A percentile compares a stretch with the other conserved stretches of the same genome.
These are phyloP conservation scores for Daldinia loculata DNA, from an alignment of 495 filamentous ascomycete genomes.

Conservation along the genomic window DNA sequence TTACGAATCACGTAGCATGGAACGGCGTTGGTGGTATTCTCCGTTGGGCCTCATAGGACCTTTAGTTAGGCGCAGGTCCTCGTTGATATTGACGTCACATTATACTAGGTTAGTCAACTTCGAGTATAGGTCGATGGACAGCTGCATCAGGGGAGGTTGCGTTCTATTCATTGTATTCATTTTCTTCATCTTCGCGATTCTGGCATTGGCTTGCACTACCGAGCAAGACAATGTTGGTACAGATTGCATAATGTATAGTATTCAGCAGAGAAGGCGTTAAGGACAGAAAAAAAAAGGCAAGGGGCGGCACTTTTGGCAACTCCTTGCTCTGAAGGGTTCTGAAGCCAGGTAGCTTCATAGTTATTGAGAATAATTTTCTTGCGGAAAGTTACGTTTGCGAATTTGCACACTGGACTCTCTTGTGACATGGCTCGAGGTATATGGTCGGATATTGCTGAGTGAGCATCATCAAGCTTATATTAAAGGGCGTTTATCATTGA, in stretches of 20 bases:
- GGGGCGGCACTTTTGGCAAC: slow-evolving; percentile 8
- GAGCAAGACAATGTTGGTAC: neutral
- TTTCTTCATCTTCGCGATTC: neutral
- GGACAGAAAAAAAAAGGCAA: slow-evolving; percentile 7
- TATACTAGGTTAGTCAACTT: slow-evolving; percentile 2
- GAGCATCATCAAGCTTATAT: neutral
- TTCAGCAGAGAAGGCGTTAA: slow-evolving; percentile 26
- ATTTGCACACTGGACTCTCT: neutral
- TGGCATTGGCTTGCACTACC: neutral
- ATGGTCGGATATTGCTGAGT: neutral
- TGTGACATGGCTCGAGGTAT: neutral
- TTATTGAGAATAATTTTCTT: neutral
- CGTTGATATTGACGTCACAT: neutral
- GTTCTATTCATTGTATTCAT: slow-evolving; percentile 6
- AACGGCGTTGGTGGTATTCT: slow-evolving; percentile 42
- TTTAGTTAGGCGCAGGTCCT: neutral
- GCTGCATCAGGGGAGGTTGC: slow-evolving; percentile 10
- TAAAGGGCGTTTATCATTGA: neutral
- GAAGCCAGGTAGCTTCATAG: neutral
- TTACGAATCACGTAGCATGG: slow-evolving; percentile 40
- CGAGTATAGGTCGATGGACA: slow-evolving; percentile 12
- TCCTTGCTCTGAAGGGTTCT: neutral
- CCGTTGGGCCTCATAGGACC: slow-evolving; percentile 10
- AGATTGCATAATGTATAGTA: slow-evolving; percentile 41
- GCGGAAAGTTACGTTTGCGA: neutral